Percentiles rank a stretch among this genome's conserved stretches.
These are phyloP conservation scores for Penicillium manginii DNA, from an alignment of 495 filamentous ascomycete species.

Conservation along the genomic window DNA sequence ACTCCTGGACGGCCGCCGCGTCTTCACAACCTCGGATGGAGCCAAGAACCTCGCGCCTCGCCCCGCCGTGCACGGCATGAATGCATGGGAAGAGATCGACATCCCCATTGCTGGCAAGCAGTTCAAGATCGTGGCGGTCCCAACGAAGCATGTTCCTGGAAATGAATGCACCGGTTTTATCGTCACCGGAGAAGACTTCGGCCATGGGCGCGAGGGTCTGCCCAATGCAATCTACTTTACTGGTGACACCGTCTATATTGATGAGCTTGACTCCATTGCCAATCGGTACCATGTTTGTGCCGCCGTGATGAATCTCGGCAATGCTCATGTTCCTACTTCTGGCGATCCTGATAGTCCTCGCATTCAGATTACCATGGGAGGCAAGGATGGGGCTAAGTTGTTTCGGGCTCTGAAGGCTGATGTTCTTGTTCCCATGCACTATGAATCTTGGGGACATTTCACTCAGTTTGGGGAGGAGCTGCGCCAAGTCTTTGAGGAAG, in stretches of 20 bases:
- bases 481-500: constrained; percentile 26
- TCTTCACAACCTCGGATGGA: constrained; percentile 57
- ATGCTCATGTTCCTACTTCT: constrained; percentile 29
- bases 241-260: constrained; percentile 57
- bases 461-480: constrained; percentile 35
- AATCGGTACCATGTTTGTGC: constrained; percentile 26
- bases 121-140: constrained; percentile 44
- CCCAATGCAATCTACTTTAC: constrained; percentile 60
- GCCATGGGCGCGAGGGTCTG: constrained; percentile 33
- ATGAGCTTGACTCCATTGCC: constrained; percentile 37
- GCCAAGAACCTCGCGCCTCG: constrained; percentile 46
- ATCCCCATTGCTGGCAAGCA: constrained; percentile 28
- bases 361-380: constrained; percentile 56
- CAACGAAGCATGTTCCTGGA: constrained; percentile 49
- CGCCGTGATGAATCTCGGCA: constrained; percentile 36
- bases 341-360: constrained; percentile 20
- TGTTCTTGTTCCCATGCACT: constrained; percentile 57
- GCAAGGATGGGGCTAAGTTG: constrained; percentile 45
- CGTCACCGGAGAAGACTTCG: constrained; percentile 44
- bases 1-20: constrained; percentile 51
- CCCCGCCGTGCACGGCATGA: constrained; percentile 46
- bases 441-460: constrained; percentile 56
- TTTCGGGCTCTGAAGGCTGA: constrained; percentile 47
- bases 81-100: constrained; percentile 30
- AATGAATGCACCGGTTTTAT: constrained; percentile 57